Conservation (phyloP, 148 eudicot species). For the Chenopodium quinoa region DNA sequence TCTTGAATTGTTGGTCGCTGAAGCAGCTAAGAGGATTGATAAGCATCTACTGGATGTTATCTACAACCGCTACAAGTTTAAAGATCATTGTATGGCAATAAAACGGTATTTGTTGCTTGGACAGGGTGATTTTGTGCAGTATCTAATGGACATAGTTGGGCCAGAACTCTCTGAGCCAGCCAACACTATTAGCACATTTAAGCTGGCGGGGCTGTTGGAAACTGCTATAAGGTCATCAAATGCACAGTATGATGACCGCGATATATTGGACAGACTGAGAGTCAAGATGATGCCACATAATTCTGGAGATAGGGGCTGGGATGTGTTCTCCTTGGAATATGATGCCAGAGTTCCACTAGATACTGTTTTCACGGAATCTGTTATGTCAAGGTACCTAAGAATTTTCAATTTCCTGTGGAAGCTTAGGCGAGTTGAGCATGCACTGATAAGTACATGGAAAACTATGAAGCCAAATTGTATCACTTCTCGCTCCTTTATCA, state of each 20-base stretch:
- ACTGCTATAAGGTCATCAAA: constrained; percentile 89
- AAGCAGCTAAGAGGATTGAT: constrained; percentile 95
- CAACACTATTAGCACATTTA: constrained; percentile 85
- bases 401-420: constrained; percentile 97
- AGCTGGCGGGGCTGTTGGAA: constrained; percentile 87
- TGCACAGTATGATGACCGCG: constrained; percentile 91
- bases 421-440: constrained; percentile 96
- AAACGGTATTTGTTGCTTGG: constrained; percentile 93
- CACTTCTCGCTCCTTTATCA: constrained; percentile 59
- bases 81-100: constrained; percentile 94
- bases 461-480: constrained; percentile 94
- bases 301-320: constrained; percentile 96
- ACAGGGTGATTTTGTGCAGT: constrained; percentile 99
- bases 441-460: constrained; percentile 87
- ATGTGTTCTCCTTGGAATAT: constrained; percentile 93
- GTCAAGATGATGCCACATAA: constrained; percentile 99
- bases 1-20: constrained; percentile 81
- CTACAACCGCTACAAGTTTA: constrained; percentile 70
- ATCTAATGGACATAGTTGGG: constrained; percentile 95
- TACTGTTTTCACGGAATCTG: constrained; percentile 90
- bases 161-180: constrained; percentile 97
- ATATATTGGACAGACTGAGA: constrained; percentile 76
- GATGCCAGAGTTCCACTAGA: constrained; percentile 83
- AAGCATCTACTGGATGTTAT: constrained; percentile 84
- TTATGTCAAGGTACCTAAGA: constrained; percentile 79